Conservation (phyloP, 257 asterid species). For the Oldenlandia corymbosa region DNA sequence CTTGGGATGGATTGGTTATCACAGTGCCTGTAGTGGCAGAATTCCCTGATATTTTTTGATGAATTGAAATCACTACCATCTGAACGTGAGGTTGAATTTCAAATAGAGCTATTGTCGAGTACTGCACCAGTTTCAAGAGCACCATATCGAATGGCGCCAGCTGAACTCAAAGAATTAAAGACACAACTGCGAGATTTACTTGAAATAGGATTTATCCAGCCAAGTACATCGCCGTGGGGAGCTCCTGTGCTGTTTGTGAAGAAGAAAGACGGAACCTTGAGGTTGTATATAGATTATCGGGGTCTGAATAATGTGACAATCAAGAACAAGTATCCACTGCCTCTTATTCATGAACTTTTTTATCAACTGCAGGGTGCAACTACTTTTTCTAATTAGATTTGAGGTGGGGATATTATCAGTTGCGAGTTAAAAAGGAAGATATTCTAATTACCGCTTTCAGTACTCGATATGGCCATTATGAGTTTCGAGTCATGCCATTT, state of each 20-base stretch:
- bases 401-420: neutral
- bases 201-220: neutral
- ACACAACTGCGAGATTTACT: neutral
- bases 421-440: neutral
- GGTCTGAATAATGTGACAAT: neutral
- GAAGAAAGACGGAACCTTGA: neutral
- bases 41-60: too few relatives aligned
- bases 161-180: neutral
- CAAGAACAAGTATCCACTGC: neutral
- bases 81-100: neutral
- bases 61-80: neutral
- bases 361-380: neutral
- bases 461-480: neutral
- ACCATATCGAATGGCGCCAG: neutral
- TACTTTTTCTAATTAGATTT: neutral
- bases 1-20: too few relatives aligned
- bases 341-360: neutral
- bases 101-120: neutral
- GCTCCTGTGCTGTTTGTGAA: neutral
- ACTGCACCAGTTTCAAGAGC: neutral
- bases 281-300: neutral
- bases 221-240: neutral
- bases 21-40: too few relatives aligned
- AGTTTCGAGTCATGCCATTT: neutral
- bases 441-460: neutral